A percentile compares a stretch with the other conserved stretches of the same genome.
phyloP scores from a whole-genome alignment of 2,329 filamentous ascomycete species.

The Trichophyton benhamiae region DNA sequence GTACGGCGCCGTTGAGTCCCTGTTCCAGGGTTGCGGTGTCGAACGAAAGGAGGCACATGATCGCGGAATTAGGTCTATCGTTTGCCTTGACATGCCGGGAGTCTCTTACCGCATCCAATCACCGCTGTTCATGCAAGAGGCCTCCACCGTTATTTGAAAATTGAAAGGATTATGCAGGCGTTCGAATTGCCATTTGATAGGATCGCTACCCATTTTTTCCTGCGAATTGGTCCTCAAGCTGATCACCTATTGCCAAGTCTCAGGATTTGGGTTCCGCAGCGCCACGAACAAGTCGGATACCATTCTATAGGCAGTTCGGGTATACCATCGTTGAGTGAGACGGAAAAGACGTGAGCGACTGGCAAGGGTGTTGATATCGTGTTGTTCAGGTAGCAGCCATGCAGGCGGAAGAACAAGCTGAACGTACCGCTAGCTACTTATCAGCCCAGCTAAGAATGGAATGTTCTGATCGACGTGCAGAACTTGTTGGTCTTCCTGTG shows the following conservation, averaged over 20 bases:
- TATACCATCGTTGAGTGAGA: not conserved
- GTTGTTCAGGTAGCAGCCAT: not conserved
- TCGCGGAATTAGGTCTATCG: not conserved
- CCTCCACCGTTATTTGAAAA: not conserved
- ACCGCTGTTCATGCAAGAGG: not conserved
- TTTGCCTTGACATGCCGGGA: not conserved
- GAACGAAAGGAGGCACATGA: not conserved
- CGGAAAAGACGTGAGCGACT: not conserved
- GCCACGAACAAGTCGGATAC: not conserved
- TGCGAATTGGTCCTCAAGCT: not conserved
- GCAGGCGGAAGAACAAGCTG: not conserved
- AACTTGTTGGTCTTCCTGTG: not conserved
- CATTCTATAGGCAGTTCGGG: not conserved
- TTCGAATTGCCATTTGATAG: not conserved
- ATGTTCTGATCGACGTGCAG: not conserved
- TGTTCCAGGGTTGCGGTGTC: conserved; percentile 2
- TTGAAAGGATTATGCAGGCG: not conserved
- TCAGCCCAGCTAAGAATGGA: not conserved
- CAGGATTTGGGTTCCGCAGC: conserved; percentile 2
- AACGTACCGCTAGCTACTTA: not conserved
- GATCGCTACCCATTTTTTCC: not conserved
- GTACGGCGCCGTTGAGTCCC: not conserved
- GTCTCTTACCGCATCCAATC: not conserved
- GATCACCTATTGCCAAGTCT: not conserved
- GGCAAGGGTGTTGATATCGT: not conserved